Evolutionary conservation across 768 basidiomycete species (phyloP), one percentile per base, ranked within the genome.

Genomic region (Boletus coccyginus): DNA sequence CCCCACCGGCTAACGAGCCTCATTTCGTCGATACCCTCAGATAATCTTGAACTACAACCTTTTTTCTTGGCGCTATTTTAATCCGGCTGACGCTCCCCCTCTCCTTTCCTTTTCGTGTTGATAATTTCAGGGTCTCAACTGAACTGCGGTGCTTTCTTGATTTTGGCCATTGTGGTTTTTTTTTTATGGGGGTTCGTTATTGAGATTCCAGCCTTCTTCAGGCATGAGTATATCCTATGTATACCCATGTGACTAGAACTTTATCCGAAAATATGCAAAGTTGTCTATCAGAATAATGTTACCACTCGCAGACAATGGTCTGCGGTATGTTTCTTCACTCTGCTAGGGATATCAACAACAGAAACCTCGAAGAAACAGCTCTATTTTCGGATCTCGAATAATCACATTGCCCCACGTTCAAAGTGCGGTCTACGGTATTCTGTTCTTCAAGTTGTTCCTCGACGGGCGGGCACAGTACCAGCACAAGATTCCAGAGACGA

Each of bases 1-100:
- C 65, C 14, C 41, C 53, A 61, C 70, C 59, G 68, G 66, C 45
- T 50, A 73, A 71, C 70, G 70, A 73, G 70, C 71, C 71, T 72
- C 70, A 60, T 59, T 70, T 71, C 70, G 70, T 71, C 55, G 58
- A 71, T 71, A 71, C 70, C 70, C 59, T 57, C 56, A 33, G 27
- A 16, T 6, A 17, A 24, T 44, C 36, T 44, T 47, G 44, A 36
- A 31, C 11, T 32, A 2, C 10, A 7, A 9, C 39, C 39, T 40
- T 29, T 17, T 29, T 36, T 45, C 42, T 56, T 50, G 55, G 47
- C 24, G 1, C n/a, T n/a, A 31, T 54, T 13, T 32, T 45, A 27
- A 31, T 42, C 0, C 9, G 17, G 40, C 41, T 10, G 29, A 46
- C 14, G 5, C 41, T 32, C 1, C 5, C 50, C n/a, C 35, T 8